These are phyloP conservation scores for Eruca vesicaria DNA, from an alignment of 441 rosid genomes.

Conservation along the genomic window DNA sequence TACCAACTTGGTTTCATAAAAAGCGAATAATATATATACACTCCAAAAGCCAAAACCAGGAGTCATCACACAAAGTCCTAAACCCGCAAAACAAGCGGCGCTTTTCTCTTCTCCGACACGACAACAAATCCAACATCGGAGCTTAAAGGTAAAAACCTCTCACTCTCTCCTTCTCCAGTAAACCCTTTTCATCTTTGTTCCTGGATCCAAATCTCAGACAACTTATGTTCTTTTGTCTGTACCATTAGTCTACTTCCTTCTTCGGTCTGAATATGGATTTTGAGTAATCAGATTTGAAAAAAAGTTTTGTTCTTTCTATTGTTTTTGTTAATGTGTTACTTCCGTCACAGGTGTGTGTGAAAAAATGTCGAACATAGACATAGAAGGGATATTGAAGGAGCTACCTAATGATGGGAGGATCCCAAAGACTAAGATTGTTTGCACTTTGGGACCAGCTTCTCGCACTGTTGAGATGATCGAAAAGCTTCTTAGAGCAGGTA, in stretches of 20 bases:
- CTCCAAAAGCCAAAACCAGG: background rate
- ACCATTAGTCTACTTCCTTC: background rate
- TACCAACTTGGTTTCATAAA: constrained; percentile 13
- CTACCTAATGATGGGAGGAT: constrained; percentile 62
- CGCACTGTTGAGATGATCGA: constrained; percentile 70
- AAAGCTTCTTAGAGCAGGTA: constrained; percentile 82
- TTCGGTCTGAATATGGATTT: background rate
- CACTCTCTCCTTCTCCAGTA: background rate
- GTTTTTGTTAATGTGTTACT: background rate
- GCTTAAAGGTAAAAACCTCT: constrained; percentile 10
- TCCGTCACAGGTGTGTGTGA: background rate
- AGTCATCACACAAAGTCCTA: constrained; percentile 27
- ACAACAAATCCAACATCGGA: constrained; percentile 14
- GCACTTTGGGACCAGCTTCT: constrained; percentile 88
- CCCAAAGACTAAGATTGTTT: constrained; percentile 80
- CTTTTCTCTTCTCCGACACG: constrained; percentile 21
- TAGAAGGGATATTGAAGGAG: constrained; percentile 68
- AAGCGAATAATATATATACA: background rate
- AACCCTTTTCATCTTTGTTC: background rate
- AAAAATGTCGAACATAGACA: constrained; percentile 85
- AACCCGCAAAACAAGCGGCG: constrained; percentile 16
- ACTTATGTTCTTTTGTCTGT: background rate
- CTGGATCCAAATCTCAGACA: constrained; percentile 5
- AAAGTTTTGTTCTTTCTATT: background rate
- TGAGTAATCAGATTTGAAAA: background rate